Base-by-base conservation (phyloP, 345 rosid species). In the Gossypium arboreum region DNA sequence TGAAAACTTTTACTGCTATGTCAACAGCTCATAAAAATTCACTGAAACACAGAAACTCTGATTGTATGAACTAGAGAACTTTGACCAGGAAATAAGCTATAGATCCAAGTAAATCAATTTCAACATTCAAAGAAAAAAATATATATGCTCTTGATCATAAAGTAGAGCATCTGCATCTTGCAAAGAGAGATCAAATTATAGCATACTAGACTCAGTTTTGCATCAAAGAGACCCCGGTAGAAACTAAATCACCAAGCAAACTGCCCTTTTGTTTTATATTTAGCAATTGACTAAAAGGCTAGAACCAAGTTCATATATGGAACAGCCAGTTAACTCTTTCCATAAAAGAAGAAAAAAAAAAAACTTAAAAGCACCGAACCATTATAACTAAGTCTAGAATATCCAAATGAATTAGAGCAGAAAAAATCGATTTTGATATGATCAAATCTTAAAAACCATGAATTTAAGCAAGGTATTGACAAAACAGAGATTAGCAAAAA, bases 201-300 rank as follows among this genome's bases (percentile, higher is more conserved):
- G 29, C 13, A 52, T 25, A 25, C 3, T 1, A 69, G 20, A 25
- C 12, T 27, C 44, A n/a, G 44, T 41, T 54, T 55, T 24, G 3
- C 74, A 39, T 71, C 22, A 12, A 54, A 3, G 18, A 13, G 8
- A 18, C 4, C n/a, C 47, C 68, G 25, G 24, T 44, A 24, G 9
- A 45, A 73, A 44, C 57, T 20, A 24, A 59, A 73, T 44, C 55
- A 73, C 45, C 57, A 73, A 57, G 55, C 55, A 60, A 60, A 60
- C 68, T 25, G 44, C 43, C 56, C 3, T 55, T 12, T 17, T 4
- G 11, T 17, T 29, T 6, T n/a, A 52, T 20, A 56, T 17, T 55
- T 29, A 4, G 27, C 16, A 52, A 9, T n/a, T 12, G 15, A 22
- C 52, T 16, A 44, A n/a, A 72, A 62, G 7, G 8, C 75, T 15